Conservation (phyloP, 306 rosid genomes). For the Pyrus bretschneideri region DNA sequence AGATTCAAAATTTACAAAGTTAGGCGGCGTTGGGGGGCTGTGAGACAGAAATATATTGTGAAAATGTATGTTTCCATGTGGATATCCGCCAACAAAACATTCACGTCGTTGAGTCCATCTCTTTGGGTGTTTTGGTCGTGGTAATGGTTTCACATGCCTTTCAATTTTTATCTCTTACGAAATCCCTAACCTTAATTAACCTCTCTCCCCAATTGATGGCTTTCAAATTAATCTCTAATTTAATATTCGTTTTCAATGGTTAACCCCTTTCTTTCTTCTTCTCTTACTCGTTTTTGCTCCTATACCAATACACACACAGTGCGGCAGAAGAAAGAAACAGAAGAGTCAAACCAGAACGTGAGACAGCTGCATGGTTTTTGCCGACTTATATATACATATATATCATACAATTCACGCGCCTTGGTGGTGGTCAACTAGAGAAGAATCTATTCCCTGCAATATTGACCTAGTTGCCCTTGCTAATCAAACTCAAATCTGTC, state of each 20-base stretch:
- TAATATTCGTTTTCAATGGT: constrained; percentile 3
- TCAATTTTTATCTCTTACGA: background rate
- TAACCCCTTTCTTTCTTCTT: background rate
- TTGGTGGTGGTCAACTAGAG: constrained; percentile 39
- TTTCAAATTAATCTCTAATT: constrained; percentile 6
- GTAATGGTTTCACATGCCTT: constrained; percentile 30
- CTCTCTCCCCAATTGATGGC: constrained; percentile 23
- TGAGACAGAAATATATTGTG: constrained; percentile 1
- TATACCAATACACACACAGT: background rate
- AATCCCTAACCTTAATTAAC: constrained; percentile 1
- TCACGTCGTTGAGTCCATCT: constrained; percentile 53
- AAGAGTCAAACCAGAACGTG: constrained; percentile 61
- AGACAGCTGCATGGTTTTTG: constrained; percentile 45
- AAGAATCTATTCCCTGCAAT: background rate
- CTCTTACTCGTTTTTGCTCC: background rate
- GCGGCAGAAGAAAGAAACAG: constrained; percentile 3
- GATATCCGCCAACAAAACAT: constrained; percentile 66
- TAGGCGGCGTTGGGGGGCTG: constrained; percentile 7
- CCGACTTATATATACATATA: constrained; percentile 27
- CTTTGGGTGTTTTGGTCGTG: constrained; percentile 42
- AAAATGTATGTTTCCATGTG: constrained; percentile 46
- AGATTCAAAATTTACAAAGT: background rate
- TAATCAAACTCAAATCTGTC: background rate
- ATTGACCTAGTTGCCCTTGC: constrained; percentile 28
- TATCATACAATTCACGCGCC: constrained; percentile 33